Percentiles rank a stretch among this genome's conserved stretches.
These are phyloP conservation scores for Scutellaria galericulata DNA, from an alignment of 257 asterid genomes.

Conservation along the genomic window DNA sequence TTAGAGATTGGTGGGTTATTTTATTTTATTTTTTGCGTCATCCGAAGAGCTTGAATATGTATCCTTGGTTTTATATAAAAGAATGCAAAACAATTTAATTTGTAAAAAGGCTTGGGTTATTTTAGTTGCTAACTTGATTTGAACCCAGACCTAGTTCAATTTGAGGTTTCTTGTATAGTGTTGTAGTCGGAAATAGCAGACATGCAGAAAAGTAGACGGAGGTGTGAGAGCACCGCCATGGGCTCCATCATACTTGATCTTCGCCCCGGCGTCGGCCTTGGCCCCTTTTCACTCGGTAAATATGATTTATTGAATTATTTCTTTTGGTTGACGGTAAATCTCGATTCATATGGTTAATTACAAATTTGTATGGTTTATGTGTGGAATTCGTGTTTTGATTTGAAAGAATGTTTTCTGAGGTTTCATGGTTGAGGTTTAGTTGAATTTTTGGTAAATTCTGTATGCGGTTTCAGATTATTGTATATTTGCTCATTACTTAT, in stretches of 20 bases:
- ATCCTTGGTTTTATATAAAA: conserved; percentile 2
- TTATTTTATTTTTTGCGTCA: neutral
- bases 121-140: neutral
- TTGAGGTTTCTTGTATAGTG: neutral
- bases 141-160: conserved; percentile 21
- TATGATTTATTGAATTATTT: neutral
- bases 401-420: neutral
- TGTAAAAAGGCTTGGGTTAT: neutral
- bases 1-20: neutral
- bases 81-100: neutral
- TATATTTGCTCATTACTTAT: neutral
- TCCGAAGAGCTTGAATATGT: conserved; percentile 4
- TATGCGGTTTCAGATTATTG: neutral
- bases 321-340: no score
- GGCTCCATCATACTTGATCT: conserved; percentile 84
- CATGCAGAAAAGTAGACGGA: conserved; percentile 75
- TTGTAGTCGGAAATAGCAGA: conserved; percentile 27
- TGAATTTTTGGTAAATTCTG: neutral
- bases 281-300: conserved; percentile 81
- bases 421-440: neutral
- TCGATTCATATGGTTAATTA: no score
- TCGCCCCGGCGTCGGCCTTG: conserved; percentile 82
- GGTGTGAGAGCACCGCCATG: conserved; percentile 91
- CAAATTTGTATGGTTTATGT: neutral
- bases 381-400: neutral